These are phyloP conservation scores for Colletotrichum phormii DNA, from an alignment of 2,329 filamentous ascomycete genomes.

Conservation along the genomic window DNA sequence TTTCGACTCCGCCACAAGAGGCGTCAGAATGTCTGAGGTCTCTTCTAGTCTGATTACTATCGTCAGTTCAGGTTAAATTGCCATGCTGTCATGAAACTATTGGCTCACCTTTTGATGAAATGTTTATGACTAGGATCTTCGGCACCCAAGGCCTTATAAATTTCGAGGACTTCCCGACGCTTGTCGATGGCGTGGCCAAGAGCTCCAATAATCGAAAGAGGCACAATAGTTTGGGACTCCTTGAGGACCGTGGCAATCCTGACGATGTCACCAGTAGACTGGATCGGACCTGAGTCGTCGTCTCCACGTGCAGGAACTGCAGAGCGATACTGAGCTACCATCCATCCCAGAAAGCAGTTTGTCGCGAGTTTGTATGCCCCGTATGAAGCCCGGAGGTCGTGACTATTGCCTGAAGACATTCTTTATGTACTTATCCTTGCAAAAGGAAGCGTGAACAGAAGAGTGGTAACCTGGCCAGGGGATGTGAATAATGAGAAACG, in stretches of 20 bases:
- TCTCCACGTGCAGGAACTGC: not conserved
- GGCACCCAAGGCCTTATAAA: not conserved
- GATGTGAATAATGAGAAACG: too few species aligned
- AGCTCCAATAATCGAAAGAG: not conserved
- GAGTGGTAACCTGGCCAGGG: too few species aligned
- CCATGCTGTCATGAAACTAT: too few species aligned
- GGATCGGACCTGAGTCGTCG: too few species aligned
- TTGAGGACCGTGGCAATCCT: not conserved
- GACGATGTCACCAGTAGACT: not conserved
- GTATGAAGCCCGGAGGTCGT: not conserved
- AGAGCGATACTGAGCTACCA: not conserved
- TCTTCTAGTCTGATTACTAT: too few species aligned
- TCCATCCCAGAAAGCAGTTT: conserved; percentile 7
- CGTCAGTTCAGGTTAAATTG: not conserved
- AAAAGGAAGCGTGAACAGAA: too few species aligned
- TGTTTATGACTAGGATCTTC: not conserved
- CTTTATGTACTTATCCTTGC: not conserved
- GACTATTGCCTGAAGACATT: not conserved
- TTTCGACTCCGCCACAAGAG: not conserved
- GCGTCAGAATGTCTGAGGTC: too few species aligned
- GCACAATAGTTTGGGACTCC: not conserved
- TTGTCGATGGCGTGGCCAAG: not conserved
- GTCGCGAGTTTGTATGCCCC: not conserved
- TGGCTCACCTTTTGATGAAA: not conserved
- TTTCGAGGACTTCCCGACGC: not conserved